phyloP scores from a whole-genome alignment of 2,329 filamentous ascomycete genomes.

The Xylariaceae sp. region DNA sequence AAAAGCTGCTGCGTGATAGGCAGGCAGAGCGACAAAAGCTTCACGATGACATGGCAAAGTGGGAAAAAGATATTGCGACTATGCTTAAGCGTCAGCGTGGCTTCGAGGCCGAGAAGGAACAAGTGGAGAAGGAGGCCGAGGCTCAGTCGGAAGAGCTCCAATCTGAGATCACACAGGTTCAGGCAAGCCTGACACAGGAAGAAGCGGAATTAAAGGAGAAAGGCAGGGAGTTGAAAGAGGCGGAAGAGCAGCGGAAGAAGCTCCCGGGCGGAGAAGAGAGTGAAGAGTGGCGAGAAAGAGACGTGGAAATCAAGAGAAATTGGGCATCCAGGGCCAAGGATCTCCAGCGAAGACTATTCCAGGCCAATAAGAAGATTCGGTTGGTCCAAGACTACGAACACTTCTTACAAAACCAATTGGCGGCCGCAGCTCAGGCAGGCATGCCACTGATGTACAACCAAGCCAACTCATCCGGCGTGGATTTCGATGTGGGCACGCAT shows the following conservation, averaged over 20 bases:
- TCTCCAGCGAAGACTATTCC: conserved; percentile 46
- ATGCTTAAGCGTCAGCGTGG: conserved; percentile 54
- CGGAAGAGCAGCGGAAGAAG: conserved; percentile 67
- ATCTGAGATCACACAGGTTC: conserved; percentile 54
- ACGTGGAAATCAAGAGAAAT: conserved; percentile 49
- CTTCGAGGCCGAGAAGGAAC: conserved; percentile 51
- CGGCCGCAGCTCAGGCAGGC: conserved; percentile 39
- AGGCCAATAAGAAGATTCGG: conserved; percentile 45
- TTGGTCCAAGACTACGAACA: conserved; percentile 46
- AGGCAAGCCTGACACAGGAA: conserved; percentile 60
- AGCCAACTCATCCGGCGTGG: conserved; percentile 40
- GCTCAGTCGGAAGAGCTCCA: conserved; percentile 49
- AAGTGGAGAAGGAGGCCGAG: conserved; percentile 49
- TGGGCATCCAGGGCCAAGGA: conserved; percentile 53
- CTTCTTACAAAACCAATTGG: conserved; percentile 44
- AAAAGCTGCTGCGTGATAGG: conserved; percentile 66
- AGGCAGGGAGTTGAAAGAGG: conserved; percentile 65
- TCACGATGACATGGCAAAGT: conserved; percentile 65
- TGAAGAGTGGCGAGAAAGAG: conserved; percentile 50
- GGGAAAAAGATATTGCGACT: conserved; percentile 59
- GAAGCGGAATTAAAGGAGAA: conserved; percentile 73
- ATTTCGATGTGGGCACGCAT: conserved; percentile 43
- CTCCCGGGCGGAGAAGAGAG: conserved; percentile 59
- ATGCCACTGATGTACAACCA: conserved; percentile 43
- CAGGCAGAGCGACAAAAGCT: conserved; percentile 65